These are phyloP conservation scores for Secale cereale DNA, from an alignment of 176 grass and related monocot species.

Conservation along the genomic window DNA sequence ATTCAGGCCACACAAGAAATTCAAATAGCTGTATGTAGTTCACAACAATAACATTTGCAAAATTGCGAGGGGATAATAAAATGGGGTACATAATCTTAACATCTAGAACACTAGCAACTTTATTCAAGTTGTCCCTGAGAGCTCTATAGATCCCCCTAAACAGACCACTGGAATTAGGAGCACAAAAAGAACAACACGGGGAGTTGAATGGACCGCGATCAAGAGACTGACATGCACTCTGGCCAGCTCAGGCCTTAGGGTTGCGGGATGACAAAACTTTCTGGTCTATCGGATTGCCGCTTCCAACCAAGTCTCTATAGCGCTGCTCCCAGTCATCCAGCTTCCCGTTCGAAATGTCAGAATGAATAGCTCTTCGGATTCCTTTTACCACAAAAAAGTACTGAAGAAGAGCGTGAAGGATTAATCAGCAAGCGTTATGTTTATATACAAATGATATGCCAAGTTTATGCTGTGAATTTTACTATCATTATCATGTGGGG, in stretches of 20 bases:
- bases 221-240: not conserved
- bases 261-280: slow-evolving; percentile 23
- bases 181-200: not conserved
- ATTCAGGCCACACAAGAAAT: not conserved
- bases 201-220: not conserved
- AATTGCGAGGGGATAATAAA: slow-evolving; percentile 35
- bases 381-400: slow-evolving; percentile 80
- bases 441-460: not conserved
- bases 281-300: slow-evolving; percentile 27
- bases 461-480: slow-evolving; percentile 3
- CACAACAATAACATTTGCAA: slow-evolving; percentile 32
- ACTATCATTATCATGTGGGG: not conserved
- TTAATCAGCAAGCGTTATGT: not conserved
- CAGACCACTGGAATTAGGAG: not conserved
- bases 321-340: slow-evolving; percentile 81
- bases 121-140: slow-evolving; percentile 23
- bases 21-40: not conserved
- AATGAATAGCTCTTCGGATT: slow-evolving; percentile 58
- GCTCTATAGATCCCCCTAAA: slow-evolving; percentile 36
- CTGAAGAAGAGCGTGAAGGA: slow-evolving; percentile 37
- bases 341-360: slow-evolving; percentile 56
- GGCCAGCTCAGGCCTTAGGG: slow-evolving; percentile 28
- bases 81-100: slow-evolving; percentile 17
- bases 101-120: slow-evolving; percentile 28
- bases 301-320: slow-evolving; percentile 64